Evolutionary conservation across 306 rosid genomes (phyloP).

Genomic region (Canavalia ensiformis): DNA sequence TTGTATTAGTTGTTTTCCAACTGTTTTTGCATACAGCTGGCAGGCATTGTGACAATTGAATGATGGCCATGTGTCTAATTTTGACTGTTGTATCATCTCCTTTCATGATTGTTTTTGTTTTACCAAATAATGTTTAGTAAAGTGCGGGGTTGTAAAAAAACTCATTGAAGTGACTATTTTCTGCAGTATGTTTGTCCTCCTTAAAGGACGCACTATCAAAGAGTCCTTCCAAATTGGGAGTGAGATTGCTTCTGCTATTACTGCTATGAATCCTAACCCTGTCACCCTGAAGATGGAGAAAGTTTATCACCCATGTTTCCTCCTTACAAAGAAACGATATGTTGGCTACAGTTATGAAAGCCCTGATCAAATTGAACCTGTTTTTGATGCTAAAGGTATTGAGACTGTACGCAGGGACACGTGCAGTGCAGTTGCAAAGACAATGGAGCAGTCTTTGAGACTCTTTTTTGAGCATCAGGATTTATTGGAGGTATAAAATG

Average conservation of each 20-base stretch:
- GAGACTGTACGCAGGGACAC: constrained; percentile 98
- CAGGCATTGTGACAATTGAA: constrained; percentile 20
- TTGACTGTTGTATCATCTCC: constrained; percentile 36
- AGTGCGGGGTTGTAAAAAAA: constrained; percentile 19
- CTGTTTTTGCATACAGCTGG: background rate
- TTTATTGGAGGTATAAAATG: constrained; percentile 66
- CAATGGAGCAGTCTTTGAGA: constrained; percentile 88
- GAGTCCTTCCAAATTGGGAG: constrained; percentile 84
- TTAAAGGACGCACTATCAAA: constrained; percentile 80
- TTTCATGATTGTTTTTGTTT: constrained; percentile 39
- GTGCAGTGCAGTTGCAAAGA: constrained; percentile 89
- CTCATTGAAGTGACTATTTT: constrained; percentile 34
- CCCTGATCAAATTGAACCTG: constrained; percentile 73
- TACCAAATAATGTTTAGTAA: constrained; percentile 35
- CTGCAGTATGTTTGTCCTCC: constrained; percentile 97
- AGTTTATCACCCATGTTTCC: constrained; percentile 90
- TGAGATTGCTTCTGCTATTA: constrained; percentile 88
- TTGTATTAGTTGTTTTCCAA: constrained; percentile 4
- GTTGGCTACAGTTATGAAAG: constrained; percentile 97
- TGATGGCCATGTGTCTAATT: constrained; percentile 27
- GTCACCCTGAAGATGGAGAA: constrained; percentile 95
- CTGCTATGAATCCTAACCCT: constrained; percentile 94
- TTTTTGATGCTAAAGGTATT: constrained; percentile 97
- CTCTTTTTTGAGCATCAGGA: constrained; percentile 81
- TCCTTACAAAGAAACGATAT: constrained; percentile 93